Base-by-base conservation (phyloP, 1,139 yeast species). In the Debaryomyces sp. region DNA sequence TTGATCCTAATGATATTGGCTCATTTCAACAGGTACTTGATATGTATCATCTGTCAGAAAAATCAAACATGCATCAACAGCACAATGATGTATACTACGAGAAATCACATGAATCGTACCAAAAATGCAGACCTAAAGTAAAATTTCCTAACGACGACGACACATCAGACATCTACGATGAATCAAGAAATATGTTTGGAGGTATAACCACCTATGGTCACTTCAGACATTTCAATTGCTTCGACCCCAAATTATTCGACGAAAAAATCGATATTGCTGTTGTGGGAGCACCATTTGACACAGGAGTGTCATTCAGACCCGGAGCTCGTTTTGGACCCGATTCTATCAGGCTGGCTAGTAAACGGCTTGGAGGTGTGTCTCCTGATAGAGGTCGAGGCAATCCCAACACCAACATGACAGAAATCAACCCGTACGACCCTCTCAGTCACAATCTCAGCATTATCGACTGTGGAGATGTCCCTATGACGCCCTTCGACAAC, bases 391-490 rank as follows among this genome's bases (percentile, higher is more conserved):
- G 77, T 0, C 59, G 76, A 54, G 57, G 53, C 6, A 61, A 59
- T 22, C 71, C 71, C 1, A 55, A 62, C 55, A 52, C 59, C 15
- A 57, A 57, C 24, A 55, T 61, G 44, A 49, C 58, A 6, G 55
- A 57, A 36, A 53, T 59, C 2, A 59, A 68, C 48, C 73, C 73
- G 1, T 67, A 65, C 46, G 62, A 64, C 37, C 36, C 44, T 2
- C 43, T 18, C 2, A 57, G 64, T 33, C 77, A 71, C 52, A 71
- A 73, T 51, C 62, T 63, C 24, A 54, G 70, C 6, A 66, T 74
- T 23, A 69, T 80, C 4, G 85, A 80, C 55, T 80, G 84, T 61
- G 85, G 84, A 6, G 84, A 80, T 58, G 77, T 80, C 10, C 78
- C 82, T 18, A 73, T 80, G 78, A 74, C 78, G 1, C 84, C 84